Base-by-base conservation (phyloP, 2,329 filamentous ascomycete species). In the Karstenula rhodostoma region DNA sequence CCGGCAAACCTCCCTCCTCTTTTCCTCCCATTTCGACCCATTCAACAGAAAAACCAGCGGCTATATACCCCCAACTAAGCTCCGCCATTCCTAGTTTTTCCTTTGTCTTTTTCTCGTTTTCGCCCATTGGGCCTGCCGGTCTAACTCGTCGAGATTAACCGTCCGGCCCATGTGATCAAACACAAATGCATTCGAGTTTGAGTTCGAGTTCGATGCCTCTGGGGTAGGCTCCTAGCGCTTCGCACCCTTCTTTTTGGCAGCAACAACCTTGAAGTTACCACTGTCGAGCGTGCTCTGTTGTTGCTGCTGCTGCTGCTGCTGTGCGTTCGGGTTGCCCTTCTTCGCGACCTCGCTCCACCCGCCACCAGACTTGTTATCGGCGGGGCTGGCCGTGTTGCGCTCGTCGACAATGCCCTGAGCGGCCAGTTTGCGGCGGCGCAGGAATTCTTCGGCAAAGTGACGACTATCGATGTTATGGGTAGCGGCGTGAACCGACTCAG, bases 331-430 rank as follows among this genome's bases (percentile, higher is more conserved):
- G 87, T 90, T 85, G 93, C 91, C 90, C 84, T 97, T 97, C 89
- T 98, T 98, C 1, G 95, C 95, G 55, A 99, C 95, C 80, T 98
- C 95, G 69, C 86, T 97, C 95, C 95, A 99, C 22, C 94, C 94
- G 57, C 91, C 81, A 5, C 71, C 71, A 15, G 72, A 70, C 56
- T 75, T 78, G 65, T 77, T 82, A 62, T 71, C 77, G 55, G 73
- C 84, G 73, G 63, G 80, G 35, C 82, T 84, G 3, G 87, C 85
- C 57, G 81, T 85, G 37, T 81, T 80, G 17, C 87, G 84, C 57
- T 91, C 90, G 76, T 93, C 91, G 19, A 96, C 84, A 43, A 97
- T 86, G 42, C 95, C 95, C 82, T 94, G 95, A 69, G 98, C 94
- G 0, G 95, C 94, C 1, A 96, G 87, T 84, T 91, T 96, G 81